These are phyloP conservation scores for Wickerhamiella kurtzmanii DNA, from an alignment of 805 yeast genomes.

Conservation along the genomic window DNA sequence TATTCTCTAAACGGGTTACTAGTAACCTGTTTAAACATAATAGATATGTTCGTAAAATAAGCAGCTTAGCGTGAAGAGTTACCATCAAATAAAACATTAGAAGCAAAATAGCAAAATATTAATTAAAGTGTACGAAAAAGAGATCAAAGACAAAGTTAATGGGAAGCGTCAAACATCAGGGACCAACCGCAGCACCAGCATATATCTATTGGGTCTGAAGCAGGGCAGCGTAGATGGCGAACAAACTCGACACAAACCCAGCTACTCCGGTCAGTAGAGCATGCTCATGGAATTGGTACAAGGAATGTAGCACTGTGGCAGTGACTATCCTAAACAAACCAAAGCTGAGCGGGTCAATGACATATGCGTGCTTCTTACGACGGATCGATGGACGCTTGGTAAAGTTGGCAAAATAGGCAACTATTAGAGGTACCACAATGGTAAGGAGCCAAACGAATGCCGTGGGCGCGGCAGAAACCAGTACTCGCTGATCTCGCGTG, in stretches of 20 bases:
- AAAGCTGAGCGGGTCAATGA: constrained; percentile 42
- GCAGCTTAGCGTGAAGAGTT: background rate
- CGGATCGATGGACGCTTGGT: constrained; percentile 14
- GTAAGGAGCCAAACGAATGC: constrained; percentile 5
- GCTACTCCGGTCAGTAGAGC: background rate
- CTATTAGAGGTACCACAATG: constrained; percentile 21
- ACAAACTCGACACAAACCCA: constrained; percentile 8
- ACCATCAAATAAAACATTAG: background rate
- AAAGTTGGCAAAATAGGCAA: constrained; percentile 25
- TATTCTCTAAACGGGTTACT: too few species aligned
- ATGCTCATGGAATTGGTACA: background rate
- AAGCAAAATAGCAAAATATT: background rate
- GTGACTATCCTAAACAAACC: constrained; percentile 35
- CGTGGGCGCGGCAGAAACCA: background rate
- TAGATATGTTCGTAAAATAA: background rate
- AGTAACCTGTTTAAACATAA: too few species aligned
- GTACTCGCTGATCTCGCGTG: background rate
- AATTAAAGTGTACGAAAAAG: background rate
- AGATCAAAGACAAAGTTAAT: background rate
- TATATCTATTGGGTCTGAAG: constrained; percentile 10
- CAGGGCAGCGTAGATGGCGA: constrained; percentile 29
- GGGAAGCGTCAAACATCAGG: too few species aligned
- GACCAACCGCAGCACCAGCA: too few species aligned
- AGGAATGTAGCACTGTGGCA: constrained; percentile 20
- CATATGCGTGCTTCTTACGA: constrained; percentile 12